A percentile compares a stretch with the other conserved stretches of the same genome.
Conservation (phyloP, 2,329 filamentous ascomycete genomes). For the Aspergillus pseudoglaucus region DNA sequence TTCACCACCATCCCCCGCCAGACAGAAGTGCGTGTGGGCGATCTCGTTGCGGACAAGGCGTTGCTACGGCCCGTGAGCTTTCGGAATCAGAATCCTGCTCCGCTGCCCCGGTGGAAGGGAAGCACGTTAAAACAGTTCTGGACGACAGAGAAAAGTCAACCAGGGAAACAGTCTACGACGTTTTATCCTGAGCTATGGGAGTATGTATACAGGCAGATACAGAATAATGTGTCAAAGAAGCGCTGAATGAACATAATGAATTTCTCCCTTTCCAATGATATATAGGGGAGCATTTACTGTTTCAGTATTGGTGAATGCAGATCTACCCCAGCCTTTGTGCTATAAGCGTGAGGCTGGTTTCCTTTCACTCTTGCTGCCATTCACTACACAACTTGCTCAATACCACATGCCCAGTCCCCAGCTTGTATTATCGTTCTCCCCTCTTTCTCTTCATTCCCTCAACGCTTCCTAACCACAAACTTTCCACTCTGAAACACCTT, state of each 20-base stretch:
- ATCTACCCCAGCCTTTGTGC: background rate
- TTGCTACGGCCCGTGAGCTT: constrained; percentile 36
- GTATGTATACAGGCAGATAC: constrained; percentile 36
- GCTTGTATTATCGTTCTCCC: too few species aligned
- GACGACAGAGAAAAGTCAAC: constrained; percentile 30
- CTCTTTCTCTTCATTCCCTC: too few species aligned
- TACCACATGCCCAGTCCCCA: too few species aligned
- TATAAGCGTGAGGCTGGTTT: background rate
- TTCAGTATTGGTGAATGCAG: background rate
- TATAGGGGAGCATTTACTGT: background rate
- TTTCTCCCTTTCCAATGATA: background rate
- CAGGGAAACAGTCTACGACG: constrained; percentile 30
- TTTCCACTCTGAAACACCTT: too few species aligned
- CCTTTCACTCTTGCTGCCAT: too few species aligned
- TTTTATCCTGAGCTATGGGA: constrained; percentile 42
- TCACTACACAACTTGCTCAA: too few species aligned
- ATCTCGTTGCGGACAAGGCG: constrained; percentile 32
- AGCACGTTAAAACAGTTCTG: constrained; percentile 35
- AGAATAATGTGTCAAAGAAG: constrained; percentile 13
- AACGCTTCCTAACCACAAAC: too few species aligned
- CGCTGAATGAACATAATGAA: background rate
- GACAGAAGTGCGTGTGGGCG: constrained; percentile 37
- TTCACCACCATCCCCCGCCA: constrained; percentile 38
- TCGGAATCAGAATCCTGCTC: constrained; percentile 30
- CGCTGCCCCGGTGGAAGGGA: constrained; percentile 32